Conservation (phyloP, 352 stramenopile species). For the Globisporangium iwayamae region DNA sequence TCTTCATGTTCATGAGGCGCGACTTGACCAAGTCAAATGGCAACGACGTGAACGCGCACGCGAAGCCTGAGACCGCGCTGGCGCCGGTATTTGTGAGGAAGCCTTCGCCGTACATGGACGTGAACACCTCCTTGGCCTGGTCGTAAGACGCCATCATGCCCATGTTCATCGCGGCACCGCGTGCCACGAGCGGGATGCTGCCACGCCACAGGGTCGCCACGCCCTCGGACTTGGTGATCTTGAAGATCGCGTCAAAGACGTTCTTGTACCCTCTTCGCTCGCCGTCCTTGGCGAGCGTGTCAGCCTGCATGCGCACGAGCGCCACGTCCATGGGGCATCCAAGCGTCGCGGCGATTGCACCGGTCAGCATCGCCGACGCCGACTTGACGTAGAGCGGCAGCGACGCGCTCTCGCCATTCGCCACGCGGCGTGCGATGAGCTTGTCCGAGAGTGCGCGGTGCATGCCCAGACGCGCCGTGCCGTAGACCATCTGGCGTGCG, state of each 20-base stretch:
- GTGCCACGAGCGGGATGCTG: slow-evolving; percentile 91
- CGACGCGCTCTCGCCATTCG: slow-evolving; percentile 62
- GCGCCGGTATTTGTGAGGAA: slow-evolving; percentile 92
- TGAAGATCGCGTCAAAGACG: slow-evolving; percentile 94
- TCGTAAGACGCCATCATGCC: slow-evolving; percentile 99
- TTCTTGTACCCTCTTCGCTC: slow-evolving; percentile 98
- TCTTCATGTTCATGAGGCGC: slow-evolving; percentile 97
- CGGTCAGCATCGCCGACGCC: slow-evolving; percentile 65
- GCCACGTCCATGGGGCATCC: slow-evolving; percentile 98
- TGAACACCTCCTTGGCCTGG: slow-evolving; percentile 94
- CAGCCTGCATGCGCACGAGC: slow-evolving; percentile 97
- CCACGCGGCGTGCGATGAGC: slow-evolving; percentile 63
- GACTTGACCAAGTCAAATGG: slow-evolving; percentile 99
- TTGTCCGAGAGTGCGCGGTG: slow-evolving; percentile 81
- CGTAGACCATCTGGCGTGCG: slow-evolving; percentile 84
- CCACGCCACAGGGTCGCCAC: slow-evolving; percentile 89
- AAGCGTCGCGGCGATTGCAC: slow-evolving; percentile 92
- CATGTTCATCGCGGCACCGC: slow-evolving; percentile 99
- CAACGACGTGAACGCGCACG: slow-evolving; percentile 96
- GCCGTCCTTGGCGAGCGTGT: slow-evolving; percentile 89
- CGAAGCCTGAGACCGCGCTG: slow-evolving; percentile 96
- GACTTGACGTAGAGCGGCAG: slow-evolving; percentile 77
- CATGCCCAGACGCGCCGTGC: slow-evolving; percentile 81
- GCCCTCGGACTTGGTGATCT: slow-evolving; percentile 87
- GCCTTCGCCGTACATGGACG: slow-evolving; percentile 56